Conservation (phyloP, 2,329 filamentous ascomycete genomes). For the Colletotrichum cereale region DNA sequence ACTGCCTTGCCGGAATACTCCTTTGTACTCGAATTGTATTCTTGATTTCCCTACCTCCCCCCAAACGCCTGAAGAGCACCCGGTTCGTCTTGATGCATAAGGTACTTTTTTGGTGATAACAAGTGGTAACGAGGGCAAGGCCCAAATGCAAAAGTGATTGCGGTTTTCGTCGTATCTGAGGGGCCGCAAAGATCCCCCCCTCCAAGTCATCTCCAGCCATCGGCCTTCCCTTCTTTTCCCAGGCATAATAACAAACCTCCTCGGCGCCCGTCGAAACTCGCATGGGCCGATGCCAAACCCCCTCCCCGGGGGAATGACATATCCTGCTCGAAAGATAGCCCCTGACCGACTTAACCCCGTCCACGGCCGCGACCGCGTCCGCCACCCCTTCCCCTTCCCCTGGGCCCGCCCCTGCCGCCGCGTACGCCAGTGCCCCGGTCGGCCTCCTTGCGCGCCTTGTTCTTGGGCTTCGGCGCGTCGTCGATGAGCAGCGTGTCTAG, state of each 20-base stretch:
- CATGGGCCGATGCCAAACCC: background rate
- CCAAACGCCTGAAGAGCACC: constrained; percentile 38
- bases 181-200: constrained; percentile 3
- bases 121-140: constrained; percentile 14
- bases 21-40: constrained; percentile 30
- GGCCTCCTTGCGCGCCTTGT: constrained; percentile 96
- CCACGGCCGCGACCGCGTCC: constrained; percentile 57
- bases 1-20: background rate
- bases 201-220: constrained; percentile 2
- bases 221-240: constrained; percentile 1
- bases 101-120: constrained; percentile 8
- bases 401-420: constrained; percentile 61
- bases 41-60: constrained; percentile 34
- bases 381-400: constrained; percentile 66
- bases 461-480: constrained; percentile 98
- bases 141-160: constrained; percentile 23
- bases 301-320: background rate
- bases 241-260: background rate
- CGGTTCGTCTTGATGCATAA: constrained; percentile 34
- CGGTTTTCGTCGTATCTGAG: constrained; percentile 22
- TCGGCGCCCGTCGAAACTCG: background rate
- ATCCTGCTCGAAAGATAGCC: background rate
- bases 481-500: constrained; percentile 96
- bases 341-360: background rate
- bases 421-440: constrained; percentile 70